Conservation (phyloP, 805 yeast genomes). For the Nakazawaea pomicola region DNA sequence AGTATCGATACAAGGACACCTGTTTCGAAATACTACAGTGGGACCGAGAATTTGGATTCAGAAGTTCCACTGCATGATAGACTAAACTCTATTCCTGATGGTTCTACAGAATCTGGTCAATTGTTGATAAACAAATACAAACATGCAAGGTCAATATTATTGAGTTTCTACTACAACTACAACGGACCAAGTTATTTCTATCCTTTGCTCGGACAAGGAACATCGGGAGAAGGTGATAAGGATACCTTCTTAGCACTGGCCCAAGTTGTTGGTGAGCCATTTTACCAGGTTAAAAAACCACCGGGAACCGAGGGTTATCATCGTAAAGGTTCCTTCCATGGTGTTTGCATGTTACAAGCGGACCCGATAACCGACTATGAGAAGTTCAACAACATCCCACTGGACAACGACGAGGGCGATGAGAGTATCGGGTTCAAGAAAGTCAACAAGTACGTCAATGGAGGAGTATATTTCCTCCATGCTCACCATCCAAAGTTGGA, state of each 20-base stretch:
- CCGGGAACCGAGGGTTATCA: constrained; percentile 45
- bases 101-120: constrained; percentile 56
- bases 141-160: constrained; percentile 41
- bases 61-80: constrained; percentile 43
- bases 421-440: constrained; percentile 20
- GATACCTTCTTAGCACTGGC: constrained; percentile 56
- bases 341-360: constrained; percentile 55
- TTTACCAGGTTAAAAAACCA: constrained; percentile 45
- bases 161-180: constrained; percentile 48
- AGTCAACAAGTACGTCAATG: constrained; percentile 18
- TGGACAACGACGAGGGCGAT: constrained; percentile 14
- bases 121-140: constrained; percentile 42
- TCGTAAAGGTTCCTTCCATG: constrained; percentile 29
- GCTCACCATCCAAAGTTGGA: constrained; percentile 52
- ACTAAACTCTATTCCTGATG: constrained; percentile 47
- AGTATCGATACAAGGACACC: constrained; percentile 24
- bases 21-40: constrained; percentile 10
- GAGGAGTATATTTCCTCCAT: constrained; percentile 36
- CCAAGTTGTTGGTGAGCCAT: constrained; percentile 33
- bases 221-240: constrained; percentile 52
- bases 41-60: constrained; percentile 1
- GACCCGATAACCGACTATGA: constrained; percentile 42
- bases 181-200: constrained; percentile 46
- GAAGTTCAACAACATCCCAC: constrained; percentile 15
- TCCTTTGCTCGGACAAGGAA: constrained; percentile 43